Evolutionary conservation across 495 filamentous ascomycete genomes (phyloP), one percentile per base, ranked within the genome.

Genomic region (Podospora comata): DNA sequence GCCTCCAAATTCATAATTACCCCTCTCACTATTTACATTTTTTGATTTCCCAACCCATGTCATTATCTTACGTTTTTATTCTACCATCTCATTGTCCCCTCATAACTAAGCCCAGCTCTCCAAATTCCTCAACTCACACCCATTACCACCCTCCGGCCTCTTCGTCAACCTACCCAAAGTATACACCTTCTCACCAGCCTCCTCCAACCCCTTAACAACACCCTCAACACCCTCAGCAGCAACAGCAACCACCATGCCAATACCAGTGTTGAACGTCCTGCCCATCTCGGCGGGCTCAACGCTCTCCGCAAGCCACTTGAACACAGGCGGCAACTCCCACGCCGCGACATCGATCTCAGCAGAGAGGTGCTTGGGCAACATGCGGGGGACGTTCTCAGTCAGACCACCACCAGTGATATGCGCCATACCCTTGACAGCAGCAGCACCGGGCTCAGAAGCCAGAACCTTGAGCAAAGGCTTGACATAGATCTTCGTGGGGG

Each of bases 351-450:
- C 89, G 62, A 99, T 85, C 72, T 90, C 85, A 11, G 91, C 93
- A 4, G 90, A 84, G 4, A 98, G 86, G 30, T 87, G 81, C 1
- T 78, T 66, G 1, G 95, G 95, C 3, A 99, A 85, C 91, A 96
- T 97, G 34, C 95, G 86, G 27, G 95, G 95, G 5, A 99, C 87
- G 80, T 97, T 97, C 74, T 99, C 95, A 9, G 89, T 82, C 18
- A 98, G 83, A 5, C 95, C 95, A 65, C 95, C 95, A 32, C 95
- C 95, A 2, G 95, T 99, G 80, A 99, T 97, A 76, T 99, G 95
- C 6, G 94, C 89, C 75, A 97, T 90, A 69, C 95, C 95, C 79
- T 94, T 94, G 75, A 97, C 72, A 60, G 73, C 70, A 19, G 26
- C 18, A n/a, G 30, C 60, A 27, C 70, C 72, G 1, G 65, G 64